A percentile compares a stretch with the other conserved stretches of the same genome.
Evolutionary conservation across 768 basidiomycete genomes (phyloP).

Genomic region (Filobasidium floriforme): DNA sequence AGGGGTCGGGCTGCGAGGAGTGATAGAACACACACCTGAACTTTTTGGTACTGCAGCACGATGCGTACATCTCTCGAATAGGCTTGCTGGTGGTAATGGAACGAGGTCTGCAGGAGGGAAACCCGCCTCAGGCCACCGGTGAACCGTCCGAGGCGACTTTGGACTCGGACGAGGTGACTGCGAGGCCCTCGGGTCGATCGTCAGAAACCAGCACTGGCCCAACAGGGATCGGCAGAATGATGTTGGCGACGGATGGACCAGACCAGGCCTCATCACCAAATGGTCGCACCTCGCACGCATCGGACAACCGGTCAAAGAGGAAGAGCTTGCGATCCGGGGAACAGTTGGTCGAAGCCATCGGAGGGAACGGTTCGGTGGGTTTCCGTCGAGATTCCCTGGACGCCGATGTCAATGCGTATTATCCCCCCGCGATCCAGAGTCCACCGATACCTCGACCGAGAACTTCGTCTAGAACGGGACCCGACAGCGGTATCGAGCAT

Average conservation of each 20-base stretch:
- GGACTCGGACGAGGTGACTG: not conserved
- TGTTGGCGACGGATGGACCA: not conserved
- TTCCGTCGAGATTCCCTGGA: not conserved
- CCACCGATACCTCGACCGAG: not conserved
- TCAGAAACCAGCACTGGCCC: not conserved
- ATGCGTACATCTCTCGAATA: constrained; percentile 44
- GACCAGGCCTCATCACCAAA: no score
- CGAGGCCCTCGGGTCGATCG: not conserved
- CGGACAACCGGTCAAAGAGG: not conserved
- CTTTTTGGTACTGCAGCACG: constrained; percentile 30
- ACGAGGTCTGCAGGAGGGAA: not conserved
- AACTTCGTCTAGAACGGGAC: not conserved
- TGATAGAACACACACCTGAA: not conserved
- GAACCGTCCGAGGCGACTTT: not conserved
- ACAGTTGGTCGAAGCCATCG: constrained; percentile 3
- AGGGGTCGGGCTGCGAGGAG: not conserved
- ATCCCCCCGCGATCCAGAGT: not conserved
- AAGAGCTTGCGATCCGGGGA: not conserved
- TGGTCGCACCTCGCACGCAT: no score
- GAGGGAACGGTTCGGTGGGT: not conserved
- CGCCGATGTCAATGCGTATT: not conserved
- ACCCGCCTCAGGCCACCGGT: not conserved
- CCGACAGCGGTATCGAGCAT: not conserved
- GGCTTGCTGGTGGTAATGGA: constrained; percentile 29
- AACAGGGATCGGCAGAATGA: not conserved